Percentiles rank a stretch among this genome's conserved stretches.
Conservation (phyloP, 495 filamentous ascomycete genomes). For the Podospora comata region DNA sequence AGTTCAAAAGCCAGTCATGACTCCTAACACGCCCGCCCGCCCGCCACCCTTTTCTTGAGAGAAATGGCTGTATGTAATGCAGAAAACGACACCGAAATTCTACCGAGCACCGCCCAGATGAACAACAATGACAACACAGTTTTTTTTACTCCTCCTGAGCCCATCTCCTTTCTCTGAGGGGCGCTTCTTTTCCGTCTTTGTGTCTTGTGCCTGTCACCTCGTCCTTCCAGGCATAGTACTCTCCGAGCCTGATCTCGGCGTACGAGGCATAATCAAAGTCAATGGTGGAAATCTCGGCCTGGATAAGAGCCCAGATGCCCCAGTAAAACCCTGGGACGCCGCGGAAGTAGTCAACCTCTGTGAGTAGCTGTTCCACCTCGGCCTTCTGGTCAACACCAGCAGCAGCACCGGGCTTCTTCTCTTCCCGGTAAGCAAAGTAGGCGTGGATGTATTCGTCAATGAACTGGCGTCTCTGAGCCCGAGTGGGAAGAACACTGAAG, state of each 20-base stretch:
- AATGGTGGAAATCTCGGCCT: conserved; percentile 90
- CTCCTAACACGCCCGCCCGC: neutral
- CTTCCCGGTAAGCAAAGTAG: conserved; percentile 45
- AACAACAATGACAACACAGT: neutral
- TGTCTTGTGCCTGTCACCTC: conserved; percentile 62
- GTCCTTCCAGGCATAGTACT: conserved; percentile 94
- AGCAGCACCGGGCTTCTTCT: conserved; percentile 32
- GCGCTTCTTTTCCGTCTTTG: conserved; percentile 55
- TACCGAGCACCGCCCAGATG: neutral
- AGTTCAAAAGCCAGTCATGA: neutral
- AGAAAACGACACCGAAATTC: neutral
- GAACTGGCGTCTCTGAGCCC: conserved; percentile 73
- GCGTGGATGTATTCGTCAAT: conserved; percentile 71
- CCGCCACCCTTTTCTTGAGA: neutral
- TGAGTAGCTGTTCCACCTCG: conserved; percentile 58
- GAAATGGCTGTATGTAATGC: neutral
- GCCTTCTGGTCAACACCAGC: conserved; percentile 52
- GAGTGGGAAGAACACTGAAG: conserved; percentile 75
- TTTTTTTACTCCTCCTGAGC: conserved; percentile 50
- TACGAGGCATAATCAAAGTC: conserved; percentile 96
- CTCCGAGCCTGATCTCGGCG: conserved; percentile 79
- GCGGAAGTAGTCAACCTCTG: conserved; percentile 82
- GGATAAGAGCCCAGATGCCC: conserved; percentile 96
- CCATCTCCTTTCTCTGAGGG: conserved; percentile 82
- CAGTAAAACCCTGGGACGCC: conserved; percentile 85